Evolutionary conservation across 768 basidiomycete genomes (phyloP), one percentile per base, ranked within the genome.

Genomic region (Mrakia blollopis): DNA sequence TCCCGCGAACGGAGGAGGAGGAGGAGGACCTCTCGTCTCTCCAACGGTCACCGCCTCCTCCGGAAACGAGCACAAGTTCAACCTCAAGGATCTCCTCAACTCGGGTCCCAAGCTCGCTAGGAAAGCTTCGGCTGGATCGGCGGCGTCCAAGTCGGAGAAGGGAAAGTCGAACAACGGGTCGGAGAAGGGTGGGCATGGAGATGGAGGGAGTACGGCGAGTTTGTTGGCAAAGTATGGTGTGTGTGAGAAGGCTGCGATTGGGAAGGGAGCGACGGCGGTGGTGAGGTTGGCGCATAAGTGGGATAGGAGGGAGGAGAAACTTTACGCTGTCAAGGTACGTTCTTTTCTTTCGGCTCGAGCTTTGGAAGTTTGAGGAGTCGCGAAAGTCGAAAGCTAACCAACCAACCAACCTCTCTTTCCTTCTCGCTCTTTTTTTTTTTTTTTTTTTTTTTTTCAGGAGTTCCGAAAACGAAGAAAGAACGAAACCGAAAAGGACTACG

Each of bases 401-500:
- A 9, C 39, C 39, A 3, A 8, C 63, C 30, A 3, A 11, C 63
- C n/a, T 44, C 44, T 14, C 10, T 44, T 30, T 63, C 35, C 37
- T 14, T 3, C 44, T 63, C 62, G 4, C 37, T 14, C 23, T 18
- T 41, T 74, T 18, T 60, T 73, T 71, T 37, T 78, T 30, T 79
- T n/a, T 14, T 11, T 18, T 41, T 74, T 18, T 60, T 73, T 71
- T 37, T 78, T 30, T 79, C 75, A 96, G 94, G 96, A 99, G 85
- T 99, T 99, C 87, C 91, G 96, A 72, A 98, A 97, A 84, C 89
- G 96, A 79, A 89, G 96, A 80, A 96, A 95, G 88, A 97, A 96
- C 82, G 96, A 99, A 86, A 90, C 94, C 8, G 96, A 99, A 85
- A 97, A 97, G 84, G 96, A 99, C 86, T 99, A 99, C 81, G 90